These are phyloP conservation scores for Cercis canadensis DNA, from an alignment of 306 rosid species.

Conservation along the genomic window DNA sequence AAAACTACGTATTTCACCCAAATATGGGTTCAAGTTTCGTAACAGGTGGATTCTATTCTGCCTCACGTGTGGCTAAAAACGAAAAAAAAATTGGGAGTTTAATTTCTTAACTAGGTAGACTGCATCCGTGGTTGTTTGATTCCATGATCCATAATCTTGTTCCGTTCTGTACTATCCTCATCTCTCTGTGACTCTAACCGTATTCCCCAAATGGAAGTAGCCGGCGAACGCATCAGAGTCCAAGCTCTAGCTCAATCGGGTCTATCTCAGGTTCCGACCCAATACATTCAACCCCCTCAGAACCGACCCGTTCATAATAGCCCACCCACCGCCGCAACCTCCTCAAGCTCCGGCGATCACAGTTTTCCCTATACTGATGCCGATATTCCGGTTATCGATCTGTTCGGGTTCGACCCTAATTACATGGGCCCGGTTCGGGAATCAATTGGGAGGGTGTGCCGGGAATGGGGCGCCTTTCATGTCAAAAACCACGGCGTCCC, in stretches of 20 bases:
- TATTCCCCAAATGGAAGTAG: slow-evolving; percentile 43
- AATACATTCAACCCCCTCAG: slow-evolving; percentile 65
- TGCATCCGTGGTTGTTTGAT: too few species aligned
- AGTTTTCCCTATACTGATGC: slow-evolving; percentile 7
- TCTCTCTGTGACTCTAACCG: background rate
- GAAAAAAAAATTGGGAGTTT: too few species aligned
- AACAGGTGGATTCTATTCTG: too few species aligned
- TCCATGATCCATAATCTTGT: background rate
- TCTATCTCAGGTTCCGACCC: slow-evolving; percentile 62
- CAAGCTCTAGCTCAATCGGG: slow-evolving; percentile 64
- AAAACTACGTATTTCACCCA: too few species aligned
- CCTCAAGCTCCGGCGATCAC: background rate
- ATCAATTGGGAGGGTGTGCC: slow-evolving; percentile 59
- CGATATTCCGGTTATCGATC: slow-evolving; percentile 55
- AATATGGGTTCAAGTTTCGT: too few species aligned
- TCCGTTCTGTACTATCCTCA: background rate
- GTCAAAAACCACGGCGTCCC: slow-evolving; percentile 80
- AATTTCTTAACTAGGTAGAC: too few species aligned
- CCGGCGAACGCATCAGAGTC: slow-evolving; percentile 59
- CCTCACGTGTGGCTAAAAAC: too few species aligned
- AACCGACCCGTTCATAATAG: slow-evolving; percentile 34
- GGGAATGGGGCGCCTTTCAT: slow-evolving; percentile 89
- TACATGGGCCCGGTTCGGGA: slow-evolving; percentile 39
- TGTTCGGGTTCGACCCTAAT: slow-evolving; percentile 53
- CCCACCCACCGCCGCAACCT: slow-evolving; percentile 4